Evolutionary conservation across 1,139 yeast species (phyloP), one percentile per base, ranked within the genome.

Genomic region (Saccharomyces hybrid): DNA sequence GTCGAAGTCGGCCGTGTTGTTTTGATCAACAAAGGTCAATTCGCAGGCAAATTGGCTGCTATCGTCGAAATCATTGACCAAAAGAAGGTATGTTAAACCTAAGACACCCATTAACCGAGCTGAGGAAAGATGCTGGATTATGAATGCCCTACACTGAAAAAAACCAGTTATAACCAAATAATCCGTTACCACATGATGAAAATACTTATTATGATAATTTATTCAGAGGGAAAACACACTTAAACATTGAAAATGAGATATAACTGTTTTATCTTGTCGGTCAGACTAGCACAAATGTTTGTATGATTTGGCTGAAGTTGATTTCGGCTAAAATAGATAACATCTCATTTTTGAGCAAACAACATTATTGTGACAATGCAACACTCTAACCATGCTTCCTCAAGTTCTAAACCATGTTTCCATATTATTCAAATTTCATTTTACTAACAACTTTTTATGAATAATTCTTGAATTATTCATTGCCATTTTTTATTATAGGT

Each of bases 1-100:
- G 99, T 93, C 77, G 97, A 93, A 84, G 88, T 91, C 75, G 99
- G 99, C 78, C 97, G 99, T 83, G 89, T 95, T 76, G 97, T 91
- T 79, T 86, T 91, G 75, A 76, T 93, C 77, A 79, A 83, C 84
- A 80, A 83, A 80, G 86, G 86, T 64, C 73, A 75, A 64, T 73
- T 71, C 69, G 75, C 81, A 63, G 88, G 88, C 73, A 86, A 88
- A 79, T 82, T 91, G 75, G 98, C 97, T 73, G 81, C 95, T 75
- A 84, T 91, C 73, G 97, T 90, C 73, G 99, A 95, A 83, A 89
- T 95, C 81, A 88, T 95, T 75, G 98, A 95, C 84, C 97, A 91
- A 84, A 90, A 88, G 86, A 88, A 97, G 82, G 90, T 85, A 34
- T 34, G 41, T 34, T 34, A 19, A 34, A 34, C 41, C 41, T 14